phyloP scores from a whole-genome alignment of 2,329 filamentous ascomycete species.

The Epichloe sp. region DNA sequence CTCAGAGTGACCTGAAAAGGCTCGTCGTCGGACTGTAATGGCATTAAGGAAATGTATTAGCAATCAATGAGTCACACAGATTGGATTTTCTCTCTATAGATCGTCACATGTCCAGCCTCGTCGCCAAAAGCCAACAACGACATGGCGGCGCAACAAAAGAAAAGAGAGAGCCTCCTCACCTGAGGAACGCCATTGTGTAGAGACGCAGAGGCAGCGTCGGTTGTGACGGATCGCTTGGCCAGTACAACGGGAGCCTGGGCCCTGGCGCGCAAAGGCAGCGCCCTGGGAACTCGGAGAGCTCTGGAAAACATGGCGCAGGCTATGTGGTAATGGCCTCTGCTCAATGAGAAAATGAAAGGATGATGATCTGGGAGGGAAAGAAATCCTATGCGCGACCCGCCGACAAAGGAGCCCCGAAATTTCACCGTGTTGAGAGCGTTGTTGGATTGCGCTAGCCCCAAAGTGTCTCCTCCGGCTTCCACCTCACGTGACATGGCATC shows the following conservation, averaged over 20 bases:
- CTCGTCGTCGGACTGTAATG: constrained; percentile 73
- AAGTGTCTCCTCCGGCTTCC: constrained; percentile 11
- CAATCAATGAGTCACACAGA: background rate
- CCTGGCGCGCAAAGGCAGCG: constrained; percentile 42
- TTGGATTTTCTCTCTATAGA: background rate
- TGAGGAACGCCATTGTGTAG: constrained; percentile 59
- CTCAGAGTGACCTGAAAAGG: constrained; percentile 84
- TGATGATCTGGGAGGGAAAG: constrained; percentile 15
- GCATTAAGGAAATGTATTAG: constrained; percentile 8
- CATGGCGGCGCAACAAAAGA: background rate
- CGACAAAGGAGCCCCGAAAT: constrained; percentile 24
- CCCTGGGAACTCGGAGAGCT: constrained; percentile 49
- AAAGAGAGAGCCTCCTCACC: constrained; percentile 18
- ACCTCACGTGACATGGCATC: constrained; percentile 13
- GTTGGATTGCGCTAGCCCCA: constrained; percentile 24
- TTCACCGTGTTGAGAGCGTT: constrained; percentile 31
- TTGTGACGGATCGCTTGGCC: constrained; percentile 70
- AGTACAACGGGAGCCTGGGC: constrained; percentile 30
- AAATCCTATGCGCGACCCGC: constrained; percentile 13
- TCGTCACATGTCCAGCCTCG: too few species aligned
- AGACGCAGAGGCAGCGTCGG: constrained; percentile 84
- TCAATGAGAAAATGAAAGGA: constrained; percentile 13
- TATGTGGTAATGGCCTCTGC: constrained; percentile 18
- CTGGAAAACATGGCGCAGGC: constrained; percentile 52
- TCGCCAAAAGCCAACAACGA: constrained; percentile 6